These are phyloP conservation scores for Cercospora berteroae DNA, from an alignment of 2,329 filamentous ascomycete species.

Conservation along the genomic window DNA sequence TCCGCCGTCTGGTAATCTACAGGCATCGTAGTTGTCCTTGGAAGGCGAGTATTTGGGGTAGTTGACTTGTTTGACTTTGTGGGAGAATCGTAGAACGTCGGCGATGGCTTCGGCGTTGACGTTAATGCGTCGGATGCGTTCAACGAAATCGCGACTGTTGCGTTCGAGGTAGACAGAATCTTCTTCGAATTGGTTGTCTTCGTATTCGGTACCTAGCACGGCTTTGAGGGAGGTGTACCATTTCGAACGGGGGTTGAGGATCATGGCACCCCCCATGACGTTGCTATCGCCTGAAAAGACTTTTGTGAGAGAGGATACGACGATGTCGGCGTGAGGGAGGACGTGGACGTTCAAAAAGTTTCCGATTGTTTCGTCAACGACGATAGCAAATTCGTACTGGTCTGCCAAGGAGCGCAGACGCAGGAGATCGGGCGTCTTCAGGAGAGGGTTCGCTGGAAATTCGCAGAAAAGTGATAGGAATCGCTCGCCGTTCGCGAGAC, in stretches of 20 bases:
- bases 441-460: constrained; percentile 87
- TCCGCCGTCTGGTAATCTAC: constrained; percentile 63
- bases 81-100: constrained; percentile 62
- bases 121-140: constrained; percentile 81
- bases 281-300: constrained; percentile 97
- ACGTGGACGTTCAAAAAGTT: constrained; percentile 97
- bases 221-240: constrained; percentile 70
- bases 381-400: constrained; percentile 80
- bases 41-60: constrained; percentile 81
- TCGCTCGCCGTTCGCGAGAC: constrained; percentile 68
- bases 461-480: constrained; percentile 88
- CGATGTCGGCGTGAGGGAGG: constrained; percentile 81
- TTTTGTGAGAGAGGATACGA: constrained; percentile 93
- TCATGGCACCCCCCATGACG: constrained; percentile 82
- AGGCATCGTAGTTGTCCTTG: constrained; percentile 72
- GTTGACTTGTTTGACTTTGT: constrained; percentile 71
- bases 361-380: constrained; percentile 94
- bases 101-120: constrained; percentile 80
- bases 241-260: constrained; percentile 64
- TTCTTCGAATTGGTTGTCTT: constrained; percentile 92
- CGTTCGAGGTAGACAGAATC: constrained; percentile 93
- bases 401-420: constrained; percentile 80
- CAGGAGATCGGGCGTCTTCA: constrained; percentile 77
- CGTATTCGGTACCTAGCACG: constrained; percentile 64
- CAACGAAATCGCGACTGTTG: constrained; percentile 88